These are phyloP conservation scores for Solanum hybrid DNA, from an alignment of 305 asterid species.

Conservation along the genomic window DNA sequence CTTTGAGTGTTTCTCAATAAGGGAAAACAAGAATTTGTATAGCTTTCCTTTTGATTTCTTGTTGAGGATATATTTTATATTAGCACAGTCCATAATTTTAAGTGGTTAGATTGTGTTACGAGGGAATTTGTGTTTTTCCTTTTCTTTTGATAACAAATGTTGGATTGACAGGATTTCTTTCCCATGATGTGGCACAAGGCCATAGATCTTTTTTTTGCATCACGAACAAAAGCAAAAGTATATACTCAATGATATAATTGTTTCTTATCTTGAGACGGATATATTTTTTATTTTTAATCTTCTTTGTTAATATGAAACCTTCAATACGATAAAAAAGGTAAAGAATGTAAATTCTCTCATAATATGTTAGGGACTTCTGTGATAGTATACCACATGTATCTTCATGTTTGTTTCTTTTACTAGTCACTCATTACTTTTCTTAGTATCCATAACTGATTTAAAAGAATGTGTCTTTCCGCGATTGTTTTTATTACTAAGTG, in stretches of 20 bases:
- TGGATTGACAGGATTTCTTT: neutral
- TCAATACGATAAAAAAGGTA: neutral
- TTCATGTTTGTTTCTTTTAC: neutral
- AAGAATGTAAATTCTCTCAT: neutral
- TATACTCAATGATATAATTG: neutral
- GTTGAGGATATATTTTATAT: too few relatives aligned
- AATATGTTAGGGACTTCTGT: neutral
- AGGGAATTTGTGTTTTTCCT: neutral
- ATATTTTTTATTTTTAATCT: neutral
- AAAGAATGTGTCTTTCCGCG: too few relatives aligned
- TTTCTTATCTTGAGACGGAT: neutral
- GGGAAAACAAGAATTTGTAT: too few relatives aligned
- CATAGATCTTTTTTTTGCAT: neutral
- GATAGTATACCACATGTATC: neutral
- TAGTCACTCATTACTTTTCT: neutral
- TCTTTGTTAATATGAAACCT: neutral
- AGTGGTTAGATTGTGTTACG: neutral
- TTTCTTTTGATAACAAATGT: neutral
- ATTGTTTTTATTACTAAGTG: too few relatives aligned
- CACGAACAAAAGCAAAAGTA: neutral
- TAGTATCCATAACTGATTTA: too few relatives aligned
- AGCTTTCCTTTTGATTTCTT: too few relatives aligned
- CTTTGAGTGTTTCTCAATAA: too few relatives aligned
- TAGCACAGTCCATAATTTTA: too few relatives aligned
- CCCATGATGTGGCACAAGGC: neutral